Evolutionary conservation across 1,284 basidiomycete genomes (phyloP).

Genomic region (Moniliophthora roreri): DNA sequence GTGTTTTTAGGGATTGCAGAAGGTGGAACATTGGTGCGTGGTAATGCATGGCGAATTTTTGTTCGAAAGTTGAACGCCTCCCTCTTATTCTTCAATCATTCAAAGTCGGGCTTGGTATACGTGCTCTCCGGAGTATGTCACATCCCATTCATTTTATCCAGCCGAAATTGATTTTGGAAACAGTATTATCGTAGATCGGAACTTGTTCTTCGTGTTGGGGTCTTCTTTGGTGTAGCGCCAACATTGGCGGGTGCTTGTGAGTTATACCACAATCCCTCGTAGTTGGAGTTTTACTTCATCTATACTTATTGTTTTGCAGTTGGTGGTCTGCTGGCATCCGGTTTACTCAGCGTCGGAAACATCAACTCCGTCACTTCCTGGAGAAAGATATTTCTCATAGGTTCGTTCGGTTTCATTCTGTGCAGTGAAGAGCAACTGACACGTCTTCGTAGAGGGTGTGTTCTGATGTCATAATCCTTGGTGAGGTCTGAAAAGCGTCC

Average conservation of each 20-base stretch:
- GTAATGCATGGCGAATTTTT: constrained; percentile 12
- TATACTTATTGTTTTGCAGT: too few species aligned
- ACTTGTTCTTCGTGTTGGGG: constrained; percentile 41
- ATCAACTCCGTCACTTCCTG: constrained; percentile 34
- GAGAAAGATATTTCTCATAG: constrained; percentile 42
- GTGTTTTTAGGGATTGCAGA: constrained; percentile 48
- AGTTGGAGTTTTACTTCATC: too few species aligned
- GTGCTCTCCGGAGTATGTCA: constrained; percentile 36
- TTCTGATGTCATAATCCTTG: neutral
- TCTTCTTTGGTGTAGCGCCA: constrained; percentile 43
- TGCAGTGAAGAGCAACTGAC: neutral
- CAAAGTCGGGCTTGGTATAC: constrained; percentile 40
- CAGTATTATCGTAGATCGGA: constrained; percentile 45
- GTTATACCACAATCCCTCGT: constrained; percentile 11
- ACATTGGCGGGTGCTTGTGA: constrained; percentile 43
- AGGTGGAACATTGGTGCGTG: constrained; percentile 44
- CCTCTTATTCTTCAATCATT: neutral
- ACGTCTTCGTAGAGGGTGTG: constrained; percentile 5
- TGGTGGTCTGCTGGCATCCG: constrained; percentile 40
- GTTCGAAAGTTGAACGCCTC: neutral
- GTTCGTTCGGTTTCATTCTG: constrained; percentile 17
- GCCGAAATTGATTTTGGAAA: neutral
- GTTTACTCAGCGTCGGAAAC: constrained; percentile 32
- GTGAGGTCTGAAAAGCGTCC: neutral
- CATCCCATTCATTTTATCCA: neutral